Conservation (phyloP, 73 alveolate genomes). For the Tetrahymena borealis region DNA sequence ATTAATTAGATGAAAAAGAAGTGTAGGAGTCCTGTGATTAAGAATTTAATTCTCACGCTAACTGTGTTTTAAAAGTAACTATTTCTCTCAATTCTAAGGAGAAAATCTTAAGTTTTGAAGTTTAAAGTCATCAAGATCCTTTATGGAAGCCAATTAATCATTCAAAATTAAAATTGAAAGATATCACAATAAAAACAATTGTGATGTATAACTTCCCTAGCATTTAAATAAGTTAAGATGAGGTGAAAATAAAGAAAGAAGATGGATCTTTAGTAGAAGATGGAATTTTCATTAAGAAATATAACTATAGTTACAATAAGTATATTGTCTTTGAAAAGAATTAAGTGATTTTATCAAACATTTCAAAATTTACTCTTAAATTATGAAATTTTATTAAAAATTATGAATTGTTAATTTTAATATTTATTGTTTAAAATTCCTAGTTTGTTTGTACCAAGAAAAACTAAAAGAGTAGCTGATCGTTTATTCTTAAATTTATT, state of each 20-base stretch:
- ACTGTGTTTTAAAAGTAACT: neutral
- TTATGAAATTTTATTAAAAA: neutral
- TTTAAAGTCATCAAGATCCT: neutral
- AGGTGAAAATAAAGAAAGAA: neutral
- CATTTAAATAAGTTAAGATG: neutral
- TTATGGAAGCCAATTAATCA: neutral
- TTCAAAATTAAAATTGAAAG: neutral
- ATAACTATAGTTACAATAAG: neutral
- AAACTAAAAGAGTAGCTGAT: too few species aligned
- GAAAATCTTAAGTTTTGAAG: neutral
- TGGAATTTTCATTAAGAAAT: neutral
- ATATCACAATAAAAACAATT: neutral
- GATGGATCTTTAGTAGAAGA: neutral
- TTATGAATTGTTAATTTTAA: too few species aligned
- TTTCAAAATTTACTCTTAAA: neutral
- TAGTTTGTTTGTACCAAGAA: too few species aligned
- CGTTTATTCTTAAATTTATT: too few species aligned
- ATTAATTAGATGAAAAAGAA: neutral
- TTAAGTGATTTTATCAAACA: neutral
- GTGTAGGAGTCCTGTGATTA: neutral
- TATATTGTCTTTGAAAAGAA: neutral
- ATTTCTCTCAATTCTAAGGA: neutral
- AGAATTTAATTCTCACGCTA: neutral
- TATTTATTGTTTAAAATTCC: too few species aligned
- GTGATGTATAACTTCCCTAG: neutral